Base-by-base conservation (phyloP, 129 eudicot species). In the Flaveria linearis region DNA sequence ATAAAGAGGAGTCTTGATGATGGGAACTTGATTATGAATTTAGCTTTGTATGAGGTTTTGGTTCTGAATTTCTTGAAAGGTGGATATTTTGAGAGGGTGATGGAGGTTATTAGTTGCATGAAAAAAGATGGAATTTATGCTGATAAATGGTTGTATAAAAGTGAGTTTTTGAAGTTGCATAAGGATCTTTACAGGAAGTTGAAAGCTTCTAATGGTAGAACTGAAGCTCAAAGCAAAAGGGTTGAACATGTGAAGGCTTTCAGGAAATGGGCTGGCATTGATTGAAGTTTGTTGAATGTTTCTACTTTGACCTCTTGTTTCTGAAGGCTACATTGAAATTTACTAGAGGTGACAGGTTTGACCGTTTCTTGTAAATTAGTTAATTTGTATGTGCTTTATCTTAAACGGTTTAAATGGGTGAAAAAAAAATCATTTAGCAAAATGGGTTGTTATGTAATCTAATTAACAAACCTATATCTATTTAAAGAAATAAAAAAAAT, bases 81-180 rank as follows among this genome's bases (percentile, higher is more conserved):
- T 25, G 99, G 99, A 57, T 94, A 94, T 81, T 94, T 94, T 85
- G 91, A 87, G 88, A 89, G 97, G 86, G 97, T 89, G 75, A 82
- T 94, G 91, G 99, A 91, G 86, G 82, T 94, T 12, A 79, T 88
- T 75, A 78, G 78, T 55, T 68, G 80, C 69, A 91, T 89, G 97
- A 83, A 74, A 82, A 87, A 84, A 79, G 76, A 82, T 46, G 66
- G 78, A 10, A 82, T 91, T 86, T 94, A 66, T 80, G 30, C 58
- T 57, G 99, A 94, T 87, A 91, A 85, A 73, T 77, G 92, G 90
- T 70, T 86, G 66, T 91, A 77, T 57, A 89, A 75, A 82, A 79
- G 67, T 22, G 92, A 87, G 86, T 91, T 88, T 82, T 56, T 86
- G 66, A 94, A 84, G 83, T 66, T 76, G 76, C 96, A 94, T 72